phyloP scores from a whole-genome alignment of 208 protist genomes.

The Leishmania tarentolae region DNA sequence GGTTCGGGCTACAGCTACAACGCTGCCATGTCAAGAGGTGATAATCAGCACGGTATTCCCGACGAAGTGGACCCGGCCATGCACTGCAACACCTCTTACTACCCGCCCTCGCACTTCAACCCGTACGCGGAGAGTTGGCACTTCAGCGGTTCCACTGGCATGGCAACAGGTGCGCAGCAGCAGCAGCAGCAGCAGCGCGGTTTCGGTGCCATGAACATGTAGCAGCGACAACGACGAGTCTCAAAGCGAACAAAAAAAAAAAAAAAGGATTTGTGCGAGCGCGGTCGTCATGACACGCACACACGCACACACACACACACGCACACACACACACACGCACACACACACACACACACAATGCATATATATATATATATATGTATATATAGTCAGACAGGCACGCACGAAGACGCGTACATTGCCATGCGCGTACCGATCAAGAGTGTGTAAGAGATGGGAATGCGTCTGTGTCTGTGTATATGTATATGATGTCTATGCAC shows the following conservation, averaged over 20 bases:
- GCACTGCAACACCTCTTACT: slow-evolving; percentile 15
- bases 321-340: too few species aligned
- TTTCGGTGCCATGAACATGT: slow-evolving; percentile 2
- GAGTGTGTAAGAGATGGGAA: slow-evolving; percentile 3
- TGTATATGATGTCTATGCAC: not conserved
- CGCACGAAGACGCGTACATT: not conserved
- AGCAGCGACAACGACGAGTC: not conserved
- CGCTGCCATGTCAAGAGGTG: not conserved
- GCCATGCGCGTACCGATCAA: not conserved
- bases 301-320: not conserved
- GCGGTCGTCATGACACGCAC: not conserved
- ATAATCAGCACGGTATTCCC: not conserved
- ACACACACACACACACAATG: too few species aligned
- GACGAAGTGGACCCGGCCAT: slow-evolving; percentile 12
- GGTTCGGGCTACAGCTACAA: slow-evolving; percentile 1
- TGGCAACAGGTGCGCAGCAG: slow-evolving; percentile 2
- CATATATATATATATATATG: too few species aligned
- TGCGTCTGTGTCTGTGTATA: not conserved
- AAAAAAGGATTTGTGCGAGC: not conserved
- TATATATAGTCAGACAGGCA: too few species aligned
- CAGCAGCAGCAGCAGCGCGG: slow-evolving; percentile 9
- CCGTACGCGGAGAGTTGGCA: slow-evolving; percentile 33
- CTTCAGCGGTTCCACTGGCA: slow-evolving; percentile 19
- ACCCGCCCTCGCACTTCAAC: slow-evolving; percentile 29
- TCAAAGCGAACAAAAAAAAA: not conserved